Conservation (phyloP, 2,329 filamentous ascomycete species). For the Pyrenophora seminiperda region DNA sequence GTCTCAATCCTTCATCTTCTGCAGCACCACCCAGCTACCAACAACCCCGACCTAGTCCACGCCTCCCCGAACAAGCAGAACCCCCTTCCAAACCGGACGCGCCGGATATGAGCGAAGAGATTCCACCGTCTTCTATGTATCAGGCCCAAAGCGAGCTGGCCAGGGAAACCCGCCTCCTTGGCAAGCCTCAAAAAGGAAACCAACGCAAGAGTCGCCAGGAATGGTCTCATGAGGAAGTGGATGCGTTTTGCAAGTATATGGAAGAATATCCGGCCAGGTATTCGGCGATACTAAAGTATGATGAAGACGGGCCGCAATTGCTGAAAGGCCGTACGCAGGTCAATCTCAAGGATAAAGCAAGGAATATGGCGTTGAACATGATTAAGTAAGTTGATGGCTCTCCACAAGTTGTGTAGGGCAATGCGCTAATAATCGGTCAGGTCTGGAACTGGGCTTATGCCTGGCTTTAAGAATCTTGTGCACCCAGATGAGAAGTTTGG, state of each 20-base stretch:
- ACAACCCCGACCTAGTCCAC: slow-evolving; percentile 13
- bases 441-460: slow-evolving; percentile 34
- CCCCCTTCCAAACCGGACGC: slow-evolving; percentile 30
- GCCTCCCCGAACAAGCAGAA: slow-evolving; percentile 24
- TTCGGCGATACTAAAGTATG: slow-evolving; percentile 50
- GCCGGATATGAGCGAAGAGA: slow-evolving; percentile 35
- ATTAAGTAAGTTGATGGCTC: slow-evolving; percentile 42
- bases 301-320: slow-evolving; percentile 22
- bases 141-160: slow-evolving; percentile 25
- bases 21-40: slow-evolving; percentile 38
- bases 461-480: slow-evolving; percentile 38
- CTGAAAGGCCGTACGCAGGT: slow-evolving; percentile 55
- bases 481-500: slow-evolving; percentile 22
- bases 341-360: slow-evolving; percentile 55
- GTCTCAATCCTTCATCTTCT: slow-evolving; percentile 31
- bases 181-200: slow-evolving; percentile 1
- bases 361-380: slow-evolving; percentile 49
- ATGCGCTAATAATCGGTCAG: slow-evolving; percentile 22
- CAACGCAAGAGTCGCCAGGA: slow-evolving; percentile 23
- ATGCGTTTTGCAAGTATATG: slow-evolving; percentile 57
- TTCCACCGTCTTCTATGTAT: slow-evolving; percentile 21
- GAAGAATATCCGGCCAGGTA: slow-evolving; percentile 54
- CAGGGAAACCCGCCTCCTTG: slow-evolving; percentile 17
- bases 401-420: not conserved
- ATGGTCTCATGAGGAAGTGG: slow-evolving; percentile 44